Evolutionary conservation across 179 eudicot species (phyloP).

Genomic region (Vitellaria paradoxa): DNA sequence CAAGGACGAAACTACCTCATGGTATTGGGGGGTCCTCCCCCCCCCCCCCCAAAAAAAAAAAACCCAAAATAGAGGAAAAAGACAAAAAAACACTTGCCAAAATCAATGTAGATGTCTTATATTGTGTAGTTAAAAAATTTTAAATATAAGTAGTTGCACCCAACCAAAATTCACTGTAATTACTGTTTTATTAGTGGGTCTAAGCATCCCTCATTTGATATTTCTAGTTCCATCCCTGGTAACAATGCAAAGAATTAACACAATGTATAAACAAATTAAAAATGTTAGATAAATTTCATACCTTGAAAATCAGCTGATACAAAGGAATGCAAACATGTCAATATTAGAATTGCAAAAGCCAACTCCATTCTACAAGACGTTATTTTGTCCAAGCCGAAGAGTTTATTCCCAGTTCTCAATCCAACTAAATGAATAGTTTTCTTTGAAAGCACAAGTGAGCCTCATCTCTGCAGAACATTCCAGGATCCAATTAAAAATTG

Average conservation of each 20-base stretch:
- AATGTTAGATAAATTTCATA: constrained; percentile 16
- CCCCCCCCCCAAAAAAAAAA: too few relatives aligned
- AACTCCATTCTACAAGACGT: constrained; percentile 38
- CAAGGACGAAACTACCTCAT: too few relatives aligned
- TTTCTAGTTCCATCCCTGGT: not conserved
- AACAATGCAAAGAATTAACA: constrained; percentile 3
- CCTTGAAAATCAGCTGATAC: constrained; percentile 62
- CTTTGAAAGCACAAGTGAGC: constrained; percentile 7
- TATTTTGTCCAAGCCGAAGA: not conserved
- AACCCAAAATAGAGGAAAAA: too few relatives aligned
- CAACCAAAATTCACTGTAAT: too few relatives aligned
- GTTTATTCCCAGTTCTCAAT: constrained; percentile 9
- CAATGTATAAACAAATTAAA: not conserved
- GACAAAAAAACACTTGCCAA: too few relatives aligned
- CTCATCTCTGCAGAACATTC: constrained; percentile 16
- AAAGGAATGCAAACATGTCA: constrained; percentile 37
- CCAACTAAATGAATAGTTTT: constrained; percentile 1
- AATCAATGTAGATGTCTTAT: too few relatives aligned
- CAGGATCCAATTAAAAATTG: not conserved
- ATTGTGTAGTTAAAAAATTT: too few relatives aligned
- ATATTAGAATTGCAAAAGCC: constrained; percentile 31
- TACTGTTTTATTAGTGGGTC: too few relatives aligned
- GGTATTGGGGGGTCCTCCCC: too few relatives aligned
- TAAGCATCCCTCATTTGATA: too few relatives aligned
- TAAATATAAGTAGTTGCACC: too few relatives aligned